Evolutionary conservation across 371 early-diverging fungal genomes (phyloP).

Genomic region (Mucor irregularis): DNA sequence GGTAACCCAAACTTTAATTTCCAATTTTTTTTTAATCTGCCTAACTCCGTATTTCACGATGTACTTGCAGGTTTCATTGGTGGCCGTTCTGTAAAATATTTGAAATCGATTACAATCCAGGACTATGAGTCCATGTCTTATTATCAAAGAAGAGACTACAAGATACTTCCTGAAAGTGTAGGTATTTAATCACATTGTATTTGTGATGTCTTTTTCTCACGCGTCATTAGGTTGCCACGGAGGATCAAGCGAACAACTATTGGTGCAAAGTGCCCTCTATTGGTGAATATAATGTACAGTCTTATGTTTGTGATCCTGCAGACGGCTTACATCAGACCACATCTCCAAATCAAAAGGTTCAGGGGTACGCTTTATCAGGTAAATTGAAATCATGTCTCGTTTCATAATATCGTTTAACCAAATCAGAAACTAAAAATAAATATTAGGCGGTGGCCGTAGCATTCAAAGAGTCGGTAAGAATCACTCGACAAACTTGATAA

Average conservation of each 20-base stretch:
- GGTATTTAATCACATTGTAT: not conserved
- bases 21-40: not conserved
- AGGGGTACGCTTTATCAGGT: slow-evolving; percentile 49
- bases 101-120: slow-evolving; percentile 62
- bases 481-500: not conserved
- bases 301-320: slow-evolving; percentile 62
- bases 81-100: slow-evolving; percentile 85
- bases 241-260: slow-evolving; percentile 43
- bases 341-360: slow-evolving; percentile 9
- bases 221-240: slow-evolving; percentile 28
- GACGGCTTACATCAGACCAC: slow-evolving; percentile 28
- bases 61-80: slow-evolving; percentile 79
- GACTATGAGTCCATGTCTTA: slow-evolving; percentile 71
- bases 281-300: slow-evolving; percentile 77
- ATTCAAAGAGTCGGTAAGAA: slow-evolving; percentile 68
- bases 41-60: not conserved
- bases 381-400: too few relatives aligned
- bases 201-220: not conserved
- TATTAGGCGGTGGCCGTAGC: slow-evolving; percentile 52
- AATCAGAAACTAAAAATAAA: not conserved
- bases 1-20: slow-evolving; percentile 36
- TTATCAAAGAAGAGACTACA: slow-evolving; percentile 84
- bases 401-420: not conserved
- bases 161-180: slow-evolving; percentile 76
- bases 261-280: slow-evolving; percentile 63